A percentile compares a stretch with the other conserved stretches of the same genome.
These are phyloP conservation scores for Beauveria sp. DNA, from an alignment of 2,329 filamentous ascomycete genomes.

Conservation along the genomic window DNA sequence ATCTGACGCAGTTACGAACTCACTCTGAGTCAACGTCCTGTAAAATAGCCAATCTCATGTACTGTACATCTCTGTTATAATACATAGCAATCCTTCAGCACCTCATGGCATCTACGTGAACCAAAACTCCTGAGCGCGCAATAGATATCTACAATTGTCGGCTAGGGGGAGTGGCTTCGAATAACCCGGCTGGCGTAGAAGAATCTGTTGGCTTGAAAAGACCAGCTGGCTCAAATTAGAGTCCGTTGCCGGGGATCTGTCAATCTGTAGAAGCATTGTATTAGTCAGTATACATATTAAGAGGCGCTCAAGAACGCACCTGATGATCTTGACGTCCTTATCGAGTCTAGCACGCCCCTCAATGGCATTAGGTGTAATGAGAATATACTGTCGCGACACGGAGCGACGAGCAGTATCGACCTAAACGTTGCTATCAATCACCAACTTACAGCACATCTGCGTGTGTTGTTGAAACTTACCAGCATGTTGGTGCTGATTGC, in stretches of 20 bases:
- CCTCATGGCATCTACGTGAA: not conserved
- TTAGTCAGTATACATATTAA: slow-evolving; percentile 17
- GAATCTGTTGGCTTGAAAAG: not conserved
- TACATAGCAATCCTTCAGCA: not conserved
- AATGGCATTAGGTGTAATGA: slow-evolving; percentile 91
- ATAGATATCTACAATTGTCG: not conserved
- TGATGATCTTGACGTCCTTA: slow-evolving; percentile 71
- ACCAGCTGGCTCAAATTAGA: slow-evolving; percentile 23
- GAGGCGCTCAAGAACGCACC: slow-evolving; percentile 36
- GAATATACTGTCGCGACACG: slow-evolving; percentile 87
- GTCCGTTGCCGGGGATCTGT: slow-evolving; percentile 52
- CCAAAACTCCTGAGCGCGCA: not conserved
- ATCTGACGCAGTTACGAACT: slow-evolving; percentile 45
- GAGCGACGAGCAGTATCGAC: slow-evolving; percentile 78
- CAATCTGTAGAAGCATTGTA: slow-evolving; percentile 32
- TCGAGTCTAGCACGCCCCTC: slow-evolving; percentile 48
- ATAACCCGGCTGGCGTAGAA: no score
- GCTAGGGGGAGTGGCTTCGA: no score
- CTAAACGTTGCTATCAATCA: slow-evolving; percentile 32
- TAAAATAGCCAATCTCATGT: not conserved
- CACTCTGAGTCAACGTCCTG: not conserved
- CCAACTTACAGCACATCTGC: not conserved
- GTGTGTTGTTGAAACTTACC: slow-evolving; percentile 45
- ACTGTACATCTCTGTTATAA: not conserved
- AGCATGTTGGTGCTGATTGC: slow-evolving; percentile 92